phyloP scores from a whole-genome alignment of 225 moss, liverwort and hornwort species.

The Sphagnum contortum region DNA sequence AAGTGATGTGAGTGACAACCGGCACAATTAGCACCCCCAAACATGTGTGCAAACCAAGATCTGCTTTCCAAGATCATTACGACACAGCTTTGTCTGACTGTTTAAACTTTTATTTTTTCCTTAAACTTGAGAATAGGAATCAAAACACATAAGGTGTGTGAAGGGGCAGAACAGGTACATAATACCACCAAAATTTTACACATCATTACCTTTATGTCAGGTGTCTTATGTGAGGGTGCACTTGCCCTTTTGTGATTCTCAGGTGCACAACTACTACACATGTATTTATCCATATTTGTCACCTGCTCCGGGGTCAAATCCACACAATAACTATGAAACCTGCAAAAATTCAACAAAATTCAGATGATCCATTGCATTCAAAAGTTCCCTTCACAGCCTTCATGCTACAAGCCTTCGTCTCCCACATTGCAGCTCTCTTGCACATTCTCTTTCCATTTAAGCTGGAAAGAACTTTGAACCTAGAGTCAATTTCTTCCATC shows the following conservation, averaged over 20 bases:
- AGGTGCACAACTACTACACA: slow-evolving; percentile 82
- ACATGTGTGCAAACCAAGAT: no score
- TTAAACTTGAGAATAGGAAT: no score
- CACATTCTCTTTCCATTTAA: no score
- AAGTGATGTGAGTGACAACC: no score
- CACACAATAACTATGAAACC: slow-evolving; percentile 97
- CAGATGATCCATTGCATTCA: neutral
- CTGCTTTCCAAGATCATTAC: no score
- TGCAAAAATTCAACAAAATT: slow-evolving; percentile 30
- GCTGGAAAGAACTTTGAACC: neutral
- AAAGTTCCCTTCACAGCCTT: neutral
- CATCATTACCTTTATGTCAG: slow-evolving; percentile 59
- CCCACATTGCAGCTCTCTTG: no score
- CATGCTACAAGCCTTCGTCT: neutral
- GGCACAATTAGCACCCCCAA: no score
- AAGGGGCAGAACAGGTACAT: neutral
- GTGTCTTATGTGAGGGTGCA: slow-evolving; percentile 62
- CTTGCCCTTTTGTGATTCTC: slow-evolving; percentile 78
- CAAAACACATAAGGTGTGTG: neutral
- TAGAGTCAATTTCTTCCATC: neutral
- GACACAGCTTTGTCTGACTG: no score
- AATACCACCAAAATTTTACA: neutral
- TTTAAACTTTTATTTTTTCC: neutral
- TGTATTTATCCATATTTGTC: slow-evolving; percentile 75
- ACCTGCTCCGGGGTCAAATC: slow-evolving; percentile 86